Base-by-base conservation (phyloP, 1,284 basidiomycete genomes). In the Heimioporus retisporus region DNA sequence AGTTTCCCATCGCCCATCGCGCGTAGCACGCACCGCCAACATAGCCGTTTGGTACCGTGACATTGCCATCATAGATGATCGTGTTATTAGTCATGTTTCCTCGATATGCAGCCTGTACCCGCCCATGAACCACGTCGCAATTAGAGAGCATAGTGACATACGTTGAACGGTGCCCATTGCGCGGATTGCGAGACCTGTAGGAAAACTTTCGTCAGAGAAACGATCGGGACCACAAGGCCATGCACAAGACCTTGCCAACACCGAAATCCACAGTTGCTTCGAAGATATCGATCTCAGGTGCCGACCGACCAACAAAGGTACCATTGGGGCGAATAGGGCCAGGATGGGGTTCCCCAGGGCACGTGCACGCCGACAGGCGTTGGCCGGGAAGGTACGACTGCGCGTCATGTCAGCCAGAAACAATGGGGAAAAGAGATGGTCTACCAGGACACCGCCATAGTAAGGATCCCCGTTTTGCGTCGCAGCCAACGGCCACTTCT, bases 331-430 rank as follows among this genome's bases (percentile, higher is more conserved):
- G 82, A 53, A 85, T 79, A 18, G 95, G 95, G 1, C 95, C 95
- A 0, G 95, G 96, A 76, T 97, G 96, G 2, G 92, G 91, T 68
- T 94, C 90, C 28, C 88, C 88, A 0, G 90, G 81, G 73, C 95
- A 97, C 2, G 95, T 96, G 73, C 95, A 96, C 0, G 84, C 81
- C 69, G 92, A 95, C 3, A 97, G 82, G 40, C 93, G 86, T 78
- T 97, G 96, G 13, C 95, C 96, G 2, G 90, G 90, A 15, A 96
- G 87, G 78, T 86, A 95, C 1, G 91, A 93, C 82, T 88, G 64
- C 28, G 35, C 14, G 6, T 54, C 56, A 19, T 19, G 54, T 73
- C 3, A 75, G 65, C 50, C 46, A 56, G 13, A 15, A 48, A 60
- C 3, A 60, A 59, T 31, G 40, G 67, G 35, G 21, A 23, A 60